Base-by-base conservation (phyloP, 1,139 yeast genomes). In the Oligophagozyma castellii region DNA sequence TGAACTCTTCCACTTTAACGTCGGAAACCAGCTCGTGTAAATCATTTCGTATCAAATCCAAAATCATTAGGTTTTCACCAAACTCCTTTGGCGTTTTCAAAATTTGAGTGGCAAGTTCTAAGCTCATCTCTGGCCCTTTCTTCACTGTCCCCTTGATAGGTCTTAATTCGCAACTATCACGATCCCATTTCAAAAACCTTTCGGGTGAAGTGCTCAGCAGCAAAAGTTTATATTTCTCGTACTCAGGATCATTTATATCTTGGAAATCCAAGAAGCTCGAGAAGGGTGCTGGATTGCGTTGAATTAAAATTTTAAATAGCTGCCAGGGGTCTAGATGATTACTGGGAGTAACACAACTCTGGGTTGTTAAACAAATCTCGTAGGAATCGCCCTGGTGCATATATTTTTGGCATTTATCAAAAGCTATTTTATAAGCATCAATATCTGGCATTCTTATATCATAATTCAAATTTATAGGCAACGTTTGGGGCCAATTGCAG, bases 21-120 rank as follows among this genome's bases (percentile, higher is more conserved):
- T 65, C 49, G 3, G 69, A 61, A n/a, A 80, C 58, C 31, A 84
- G 62, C 41, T 73, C 75, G 44, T 72, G 75, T 29, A 92, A 62
- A 50, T 92, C 98, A 53, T 92, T 95, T 35, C 99, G 68, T 29
- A 92, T 92, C 34, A 92, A 58, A 52, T 92, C 99, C 6, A 89
- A 93, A 58, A 92, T 92, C 98, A 92, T 92, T 32, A 92, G 59
- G 43, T 92, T 89, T 49, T 92, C 99, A 1, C 95, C 98, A 53
- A 78, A 70, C 53, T 92, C 98, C 51, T 92, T 92, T 1, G 94
- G 93, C 1, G 93, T 77, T 36, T 74, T 69, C 26, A 92, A 58
- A 12, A 81, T 67, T 19, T 55, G 51, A 4, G 72, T 62, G 1
- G 95, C 98, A 24, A 58, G 58, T 20, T 62, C 75, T 6, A 59